Evolutionary conservation across 371 early-diverging fungal species (phyloP).

Genomic region (Mucor mucedo): DNA sequence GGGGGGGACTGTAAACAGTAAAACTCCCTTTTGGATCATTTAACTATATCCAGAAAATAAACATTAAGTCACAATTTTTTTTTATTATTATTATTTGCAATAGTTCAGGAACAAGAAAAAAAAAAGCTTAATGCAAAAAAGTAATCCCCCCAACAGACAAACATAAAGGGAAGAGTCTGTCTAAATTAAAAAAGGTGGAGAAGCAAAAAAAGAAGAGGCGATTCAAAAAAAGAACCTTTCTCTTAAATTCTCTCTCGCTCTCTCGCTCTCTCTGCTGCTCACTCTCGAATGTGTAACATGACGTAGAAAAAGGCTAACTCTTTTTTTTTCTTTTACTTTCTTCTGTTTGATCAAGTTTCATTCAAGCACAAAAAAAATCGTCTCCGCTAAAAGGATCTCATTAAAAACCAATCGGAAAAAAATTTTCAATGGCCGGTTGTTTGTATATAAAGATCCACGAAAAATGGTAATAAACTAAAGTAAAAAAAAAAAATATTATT

Average conservation of each 20-base stretch:
- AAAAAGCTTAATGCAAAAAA: not conserved
- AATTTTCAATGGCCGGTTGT: conserved; percentile 7
- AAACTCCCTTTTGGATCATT: not conserved
- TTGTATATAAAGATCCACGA: conserved; percentile 1
- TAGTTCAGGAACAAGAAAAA: not conserved
- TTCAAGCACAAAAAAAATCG: not conserved
- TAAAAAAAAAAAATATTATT: not conserved
- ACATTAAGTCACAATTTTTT: not conserved
- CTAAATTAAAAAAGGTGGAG: not conserved
- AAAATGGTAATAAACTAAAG: not conserved
- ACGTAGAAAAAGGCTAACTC: not conserved
- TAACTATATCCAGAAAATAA: not conserved
- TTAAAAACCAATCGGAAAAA: conserved; percentile 8
- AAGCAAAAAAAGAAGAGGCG: not conserved
- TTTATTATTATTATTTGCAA: not conserved
- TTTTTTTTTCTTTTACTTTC: too few relatives aligned
- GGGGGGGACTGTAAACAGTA: not conserved
- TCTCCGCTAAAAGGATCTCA: not conserved
- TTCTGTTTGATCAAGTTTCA: conserved; percentile 1
- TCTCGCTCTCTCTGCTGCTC: too few relatives aligned
- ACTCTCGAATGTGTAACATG: not conserved
- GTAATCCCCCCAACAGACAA: not conserved
- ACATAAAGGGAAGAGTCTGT: too few relatives aligned
- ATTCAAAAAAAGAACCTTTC: not conserved
- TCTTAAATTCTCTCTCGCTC: too few relatives aligned